Conservation (phyloP, 345 rosid genomes). For the Corchorus capsularis region DNA sequence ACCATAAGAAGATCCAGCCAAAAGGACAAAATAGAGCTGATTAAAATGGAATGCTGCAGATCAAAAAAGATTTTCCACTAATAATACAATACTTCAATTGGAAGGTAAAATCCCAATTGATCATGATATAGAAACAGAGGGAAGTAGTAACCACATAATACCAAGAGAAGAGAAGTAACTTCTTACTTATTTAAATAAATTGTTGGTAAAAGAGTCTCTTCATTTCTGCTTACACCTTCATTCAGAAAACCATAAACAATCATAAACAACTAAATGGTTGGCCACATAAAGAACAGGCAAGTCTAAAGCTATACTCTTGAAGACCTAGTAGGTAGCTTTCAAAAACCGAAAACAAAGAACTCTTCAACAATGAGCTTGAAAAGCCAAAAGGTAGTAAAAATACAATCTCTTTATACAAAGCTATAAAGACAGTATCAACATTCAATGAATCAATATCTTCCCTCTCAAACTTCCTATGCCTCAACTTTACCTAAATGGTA, state of each 20-base stretch:
- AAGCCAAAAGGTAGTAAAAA: not conserved
- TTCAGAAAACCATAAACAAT: conserved; percentile 17
- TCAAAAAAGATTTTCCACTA: not conserved
- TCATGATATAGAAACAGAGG: conserved; percentile 1
- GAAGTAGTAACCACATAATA: not conserved
- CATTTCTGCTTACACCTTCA: conserved; percentile 76
- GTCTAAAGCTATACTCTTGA: not conserved
- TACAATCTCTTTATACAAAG: not conserved
- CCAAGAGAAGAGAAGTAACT: not conserved
- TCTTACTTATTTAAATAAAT: conserved; percentile 86
- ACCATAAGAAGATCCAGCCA: not conserved
- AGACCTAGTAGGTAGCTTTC: conserved; percentile 1
- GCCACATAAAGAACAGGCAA: not conserved
- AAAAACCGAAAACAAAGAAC: not conserved
- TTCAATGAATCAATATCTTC: not conserved
- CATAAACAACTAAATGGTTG: conserved; percentile 22
- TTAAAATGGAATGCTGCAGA: not conserved
- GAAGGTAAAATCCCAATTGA: not conserved
- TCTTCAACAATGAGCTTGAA: not conserved
- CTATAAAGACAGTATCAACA: not conserved
- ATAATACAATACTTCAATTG: not conserved
- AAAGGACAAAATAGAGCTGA: not conserved
- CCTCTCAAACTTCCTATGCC: not conserved
- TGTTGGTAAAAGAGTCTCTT: conserved; percentile 83
- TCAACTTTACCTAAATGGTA: conserved; percentile 73